A percentile compares a stretch with the other conserved stretches of the same genome.
These are phyloP conservation scores for Lipomyces sp. DNA, from an alignment of 805 yeast species.

Conservation along the genomic window DNA sequence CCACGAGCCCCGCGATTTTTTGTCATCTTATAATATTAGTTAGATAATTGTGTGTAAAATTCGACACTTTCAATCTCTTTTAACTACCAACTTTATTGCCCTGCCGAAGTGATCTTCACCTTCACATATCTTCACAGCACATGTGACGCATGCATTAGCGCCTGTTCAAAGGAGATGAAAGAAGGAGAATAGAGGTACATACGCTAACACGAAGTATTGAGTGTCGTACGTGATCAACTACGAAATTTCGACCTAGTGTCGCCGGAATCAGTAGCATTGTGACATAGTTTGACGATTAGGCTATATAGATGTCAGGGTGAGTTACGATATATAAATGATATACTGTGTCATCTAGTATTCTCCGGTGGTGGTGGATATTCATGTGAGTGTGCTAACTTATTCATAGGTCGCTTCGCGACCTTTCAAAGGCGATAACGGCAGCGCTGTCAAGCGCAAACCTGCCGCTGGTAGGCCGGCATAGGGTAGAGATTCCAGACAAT, in stretches of 20 bases:
- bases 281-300: not conserved
- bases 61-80: not conserved
- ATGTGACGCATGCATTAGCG: not conserved
- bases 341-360: not conserved
- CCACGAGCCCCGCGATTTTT: not conserved
- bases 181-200: not conserved
- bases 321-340: not conserved
- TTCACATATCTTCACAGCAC: not conserved
- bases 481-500: conserved; percentile 27
- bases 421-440: conserved; percentile 29
- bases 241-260: not conserved
- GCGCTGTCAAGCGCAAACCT: conserved; percentile 17
- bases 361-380: not conserved
- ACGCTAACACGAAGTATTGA: not conserved
- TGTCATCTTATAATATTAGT: not conserved
- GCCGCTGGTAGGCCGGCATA: conserved; percentile 16
- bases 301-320: not conserved
- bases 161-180: not conserved
- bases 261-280: not conserved
- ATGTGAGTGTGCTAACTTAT: not conserved
- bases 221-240: not conserved
- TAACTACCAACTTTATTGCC: not conserved
- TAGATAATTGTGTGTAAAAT: not conserved
- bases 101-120: not conserved
- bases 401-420: conserved; percentile 32